A percentile compares a stretch with the other conserved stretches of the same genome.
phyloP scores from a whole-genome alignment of 2,329 filamentous ascomycete species.

The Canariomyces notabilis region DNA sequence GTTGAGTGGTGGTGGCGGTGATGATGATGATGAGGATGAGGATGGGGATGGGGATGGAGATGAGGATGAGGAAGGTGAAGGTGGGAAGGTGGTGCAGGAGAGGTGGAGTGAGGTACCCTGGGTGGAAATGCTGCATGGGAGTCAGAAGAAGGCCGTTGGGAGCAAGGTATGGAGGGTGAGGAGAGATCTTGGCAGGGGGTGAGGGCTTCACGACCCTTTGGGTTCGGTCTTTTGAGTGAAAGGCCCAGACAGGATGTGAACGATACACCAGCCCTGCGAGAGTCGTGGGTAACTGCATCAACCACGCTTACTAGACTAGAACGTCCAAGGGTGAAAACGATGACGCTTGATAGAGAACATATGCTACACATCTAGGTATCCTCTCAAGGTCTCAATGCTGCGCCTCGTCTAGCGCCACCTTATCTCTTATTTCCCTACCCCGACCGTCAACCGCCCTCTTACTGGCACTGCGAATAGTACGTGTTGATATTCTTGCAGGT shows the following conservation, averaged over 20 bases:
- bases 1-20: not conserved
- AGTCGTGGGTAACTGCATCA: too few relatives aligned
- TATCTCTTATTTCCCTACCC: not conserved
- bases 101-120: conserved; percentile 34
- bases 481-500: conserved; percentile 22
- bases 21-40: not conserved
- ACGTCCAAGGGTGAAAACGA: not conserved
- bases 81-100: not conserved
- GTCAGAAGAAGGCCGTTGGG: conserved; percentile 52
- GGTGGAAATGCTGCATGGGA: conserved; percentile 53
- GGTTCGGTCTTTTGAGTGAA: not conserved
- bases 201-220: not conserved
- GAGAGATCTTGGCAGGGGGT: conserved; percentile 51
- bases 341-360: too few relatives aligned
- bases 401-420: not conserved
- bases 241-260: not conserved
- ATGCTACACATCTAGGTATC: too few relatives aligned
- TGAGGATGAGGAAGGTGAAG: conserved; percentile 9
- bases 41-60: conserved; percentile 27
- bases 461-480: conserved; percentile 24
- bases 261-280: too few relatives aligned
- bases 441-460: not conserved
- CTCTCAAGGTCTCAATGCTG: too few relatives aligned
- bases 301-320: too few relatives aligned
- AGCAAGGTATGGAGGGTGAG: conserved; percentile 60